Conservation (phyloP, 768 basidiomycete genomes). For the Tulasnella sp. region DNA sequence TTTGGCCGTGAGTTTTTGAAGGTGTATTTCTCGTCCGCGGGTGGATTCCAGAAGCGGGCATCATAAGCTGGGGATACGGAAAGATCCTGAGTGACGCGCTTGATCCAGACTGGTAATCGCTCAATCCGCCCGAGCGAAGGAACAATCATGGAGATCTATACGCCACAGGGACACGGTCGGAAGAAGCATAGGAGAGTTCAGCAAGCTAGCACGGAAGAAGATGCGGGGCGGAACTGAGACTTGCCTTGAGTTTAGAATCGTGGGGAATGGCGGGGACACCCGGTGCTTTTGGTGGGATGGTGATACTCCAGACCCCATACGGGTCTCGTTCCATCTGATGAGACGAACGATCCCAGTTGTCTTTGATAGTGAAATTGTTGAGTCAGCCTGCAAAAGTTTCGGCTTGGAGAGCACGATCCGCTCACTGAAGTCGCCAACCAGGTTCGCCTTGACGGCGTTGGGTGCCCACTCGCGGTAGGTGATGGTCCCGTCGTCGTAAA, state of each 20-base stretch:
- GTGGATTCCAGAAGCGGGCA: constrained; percentile 98
- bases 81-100: constrained; percentile 91
- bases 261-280: constrained; percentile 85
- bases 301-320: constrained; percentile 89
- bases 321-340: constrained; percentile 81
- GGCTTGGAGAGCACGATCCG: constrained; percentile 30
- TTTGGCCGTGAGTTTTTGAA: constrained; percentile 77
- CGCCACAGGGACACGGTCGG: background rate
- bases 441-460: constrained; percentile 69
- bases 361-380: constrained; percentile 40
- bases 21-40: constrained; percentile 59
- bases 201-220: constrained; percentile 1
- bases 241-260: constrained; percentile 90
- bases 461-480: constrained; percentile 97
- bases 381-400: constrained; percentile 13
- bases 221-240: constrained; percentile 28
- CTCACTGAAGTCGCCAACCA: constrained; percentile 97
- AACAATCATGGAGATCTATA: constrained; percentile 86
- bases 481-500: constrained; percentile 61
- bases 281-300: constrained; percentile 57
- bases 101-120: constrained; percentile 90
- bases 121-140: constrained; percentile 78
- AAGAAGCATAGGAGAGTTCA: constrained; percentile 1
- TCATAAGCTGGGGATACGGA: constrained; percentile 87
- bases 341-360: constrained; percentile 79